These are phyloP conservation scores for Cucumis cinereus DNA, from an alignment of 306 rosid genomes.

Conservation along the genomic window DNA sequence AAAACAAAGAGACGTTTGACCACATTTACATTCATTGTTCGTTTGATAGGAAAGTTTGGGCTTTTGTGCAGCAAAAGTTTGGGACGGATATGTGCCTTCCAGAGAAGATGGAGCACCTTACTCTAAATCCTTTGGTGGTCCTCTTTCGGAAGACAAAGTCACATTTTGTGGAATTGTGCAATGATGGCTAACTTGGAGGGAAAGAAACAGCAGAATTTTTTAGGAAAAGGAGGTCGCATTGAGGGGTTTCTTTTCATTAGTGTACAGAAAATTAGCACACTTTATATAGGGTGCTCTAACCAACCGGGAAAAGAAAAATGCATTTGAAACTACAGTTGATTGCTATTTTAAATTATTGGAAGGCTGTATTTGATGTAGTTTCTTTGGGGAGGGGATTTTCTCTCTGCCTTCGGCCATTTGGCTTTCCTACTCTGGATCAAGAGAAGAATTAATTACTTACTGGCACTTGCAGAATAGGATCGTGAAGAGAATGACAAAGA, in stretches of 20 bases:
- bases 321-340: neutral
- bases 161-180: neutral
- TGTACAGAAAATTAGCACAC: neutral
- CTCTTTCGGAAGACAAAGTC: neutral
- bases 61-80: neutral
- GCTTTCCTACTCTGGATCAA: neutral
- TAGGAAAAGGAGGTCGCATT: neutral
- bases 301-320: neutral
- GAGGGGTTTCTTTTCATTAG: neutral
- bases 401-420: neutral
- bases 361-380: neutral
- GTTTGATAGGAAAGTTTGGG: neutral
- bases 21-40: neutral
- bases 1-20: neutral
- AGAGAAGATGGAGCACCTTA: neutral
- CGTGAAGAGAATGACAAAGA: constrained; percentile 59
- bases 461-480: constrained; percentile 51
- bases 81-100: neutral
- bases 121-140: neutral
- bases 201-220: neutral
- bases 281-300: neutral
- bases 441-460: constrained; percentile 31
- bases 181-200: neutral
- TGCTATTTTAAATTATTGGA: neutral
- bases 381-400: neutral